Evolutionary conservation across 2,329 filamentous ascomycete genomes (phyloP), one percentile per base, ranked within the genome.

Genomic region (Byssoonygena ceratinophila): DNA sequence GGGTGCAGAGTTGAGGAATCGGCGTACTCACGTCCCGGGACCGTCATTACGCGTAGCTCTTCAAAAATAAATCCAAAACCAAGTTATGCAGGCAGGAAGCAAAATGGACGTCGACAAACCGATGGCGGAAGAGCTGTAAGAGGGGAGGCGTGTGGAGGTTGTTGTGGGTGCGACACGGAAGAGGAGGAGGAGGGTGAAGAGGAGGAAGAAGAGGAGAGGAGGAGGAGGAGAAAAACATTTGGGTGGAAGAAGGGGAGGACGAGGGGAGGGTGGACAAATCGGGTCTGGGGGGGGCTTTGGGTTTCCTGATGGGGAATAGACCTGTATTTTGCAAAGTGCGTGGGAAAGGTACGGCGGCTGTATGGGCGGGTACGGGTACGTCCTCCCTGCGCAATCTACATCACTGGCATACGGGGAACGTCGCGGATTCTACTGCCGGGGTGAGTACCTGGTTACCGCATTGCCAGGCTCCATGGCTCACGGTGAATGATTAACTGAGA

Each of bases 141-240:
- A 39, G 31, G 52, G 29, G 39, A 45, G 27, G 20, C 9, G 25
- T 16, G 20, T 9, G 6, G 18, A 40, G 37, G 47, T 27, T 49
- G 39, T 43, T 32, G 37, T n/a, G 37, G 11, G 37, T 4, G n/a
- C 6, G 36, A 39, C 36, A 12, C 16, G 37, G 37, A 40, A 12
- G 18, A 48, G 31, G 52, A 45, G n/a, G 37, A 34, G 37, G 18
- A n/a, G 32, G 34, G 18, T 2, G 45, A 23, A 16, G 34, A 18
- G 9, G n/a, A 36, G 29, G 52, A 43, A 14, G 36, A 43, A 23
- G 25, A 53, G 52, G 54, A 31, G 45, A 29, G 46, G 45, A 40
- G 29, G 46, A 49, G 46, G 51, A 55, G 54, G 53, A 49, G 46
- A 40, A 44, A 51, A 37, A 36, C 37, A 51, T 41, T 41, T 29